Percentiles rank a stretch among this genome's conserved stretches.
Evolutionary conservation across 805 yeast species (phyloP).

Genomic region (Cyberlindnera maritima): DNA sequence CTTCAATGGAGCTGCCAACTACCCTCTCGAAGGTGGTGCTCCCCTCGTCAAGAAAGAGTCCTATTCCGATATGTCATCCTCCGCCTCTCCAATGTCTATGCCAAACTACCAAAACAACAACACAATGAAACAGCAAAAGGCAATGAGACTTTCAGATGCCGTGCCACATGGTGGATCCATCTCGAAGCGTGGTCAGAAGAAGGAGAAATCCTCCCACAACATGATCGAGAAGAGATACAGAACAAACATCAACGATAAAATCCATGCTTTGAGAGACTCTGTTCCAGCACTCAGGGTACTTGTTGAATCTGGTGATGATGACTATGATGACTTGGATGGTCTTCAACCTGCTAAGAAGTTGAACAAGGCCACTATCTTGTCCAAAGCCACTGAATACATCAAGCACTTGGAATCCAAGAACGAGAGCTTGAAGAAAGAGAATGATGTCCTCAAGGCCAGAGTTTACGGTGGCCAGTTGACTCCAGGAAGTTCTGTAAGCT

Average conservation of each 20-base stretch:
- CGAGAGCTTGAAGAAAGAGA: conserved; percentile 45
- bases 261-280: conserved; percentile 58
- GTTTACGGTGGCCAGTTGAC: conserved; percentile 23
- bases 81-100: conserved; percentile 14
- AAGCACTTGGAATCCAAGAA: conserved; percentile 67
- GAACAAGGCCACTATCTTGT: conserved; percentile 72
- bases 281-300: conserved; percentile 58
- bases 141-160: conserved; percentile 24
- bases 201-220: conserved; percentile 63
- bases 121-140: conserved; percentile 1
- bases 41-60: conserved; percentile 19
- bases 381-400: conserved; percentile 77
- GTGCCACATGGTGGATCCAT: conserved; percentile 24
- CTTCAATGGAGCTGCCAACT: neutral
- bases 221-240: conserved; percentile 72
- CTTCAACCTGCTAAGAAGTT: conserved; percentile 72
- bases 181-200: conserved; percentile 28
- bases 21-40: neutral
- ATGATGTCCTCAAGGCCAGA: conserved; percentile 36
- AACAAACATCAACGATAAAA: conserved; percentile 68
- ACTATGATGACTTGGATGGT: conserved; percentile 69
- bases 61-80: conserved; percentile 15
- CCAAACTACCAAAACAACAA: conserved; percentile 2
- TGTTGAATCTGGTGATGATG: conserved; percentile 46
- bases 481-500: conserved; percentile 21